These are phyloP conservation scores for Jimgerdemannia flammicorona DNA, from an alignment of 192 early-diverging fungal genomes.

Conservation along the genomic window DNA sequence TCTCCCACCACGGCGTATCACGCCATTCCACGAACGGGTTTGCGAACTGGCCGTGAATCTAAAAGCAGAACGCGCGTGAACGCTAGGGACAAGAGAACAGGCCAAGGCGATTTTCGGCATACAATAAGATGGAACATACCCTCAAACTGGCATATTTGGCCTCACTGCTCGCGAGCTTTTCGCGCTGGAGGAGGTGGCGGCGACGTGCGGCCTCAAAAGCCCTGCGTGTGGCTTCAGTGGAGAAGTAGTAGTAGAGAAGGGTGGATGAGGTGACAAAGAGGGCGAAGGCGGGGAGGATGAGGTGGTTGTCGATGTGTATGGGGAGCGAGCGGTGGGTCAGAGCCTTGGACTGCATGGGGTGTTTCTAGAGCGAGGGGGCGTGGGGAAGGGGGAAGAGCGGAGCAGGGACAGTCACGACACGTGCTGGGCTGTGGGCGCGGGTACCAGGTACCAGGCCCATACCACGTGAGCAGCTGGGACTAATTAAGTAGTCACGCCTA, in stretches of 20 bases:
- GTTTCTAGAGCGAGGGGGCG: neutral
- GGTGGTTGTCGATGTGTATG: conserved; percentile 35
- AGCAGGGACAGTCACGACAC: neutral
- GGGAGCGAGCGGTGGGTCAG: conserved; percentile 6
- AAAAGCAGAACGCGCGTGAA: neutral
- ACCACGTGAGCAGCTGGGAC: too few species aligned
- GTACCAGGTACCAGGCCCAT: too few species aligned
- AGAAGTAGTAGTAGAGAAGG: conserved; percentile 24
- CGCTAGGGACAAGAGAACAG: too few species aligned
- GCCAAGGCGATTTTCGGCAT: neutral
- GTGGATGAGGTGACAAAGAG: conserved; percentile 21
- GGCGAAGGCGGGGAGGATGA: conserved; percentile 18
- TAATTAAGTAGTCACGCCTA: neutral
- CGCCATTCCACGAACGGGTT: conserved; percentile 61
- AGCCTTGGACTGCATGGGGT: neutral
- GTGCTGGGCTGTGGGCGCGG: neutral
- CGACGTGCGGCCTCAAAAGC: conserved; percentile 22
- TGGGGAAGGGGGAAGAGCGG: neutral
- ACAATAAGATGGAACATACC: conserved; percentile 1
- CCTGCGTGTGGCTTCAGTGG: conserved; percentile 19
- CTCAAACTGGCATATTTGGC: conserved; percentile 27
- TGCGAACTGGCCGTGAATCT: conserved; percentile 40
- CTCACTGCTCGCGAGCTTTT: conserved; percentile 16
- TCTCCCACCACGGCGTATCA: conserved; percentile 19
- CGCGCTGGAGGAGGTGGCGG: conserved; percentile 12